Percentiles rank a stretch among this genome's conserved stretches.
Evolutionary conservation across 306 rosid species (phyloP).

Genomic region (Cucurbita argyrosperma): DNA sequence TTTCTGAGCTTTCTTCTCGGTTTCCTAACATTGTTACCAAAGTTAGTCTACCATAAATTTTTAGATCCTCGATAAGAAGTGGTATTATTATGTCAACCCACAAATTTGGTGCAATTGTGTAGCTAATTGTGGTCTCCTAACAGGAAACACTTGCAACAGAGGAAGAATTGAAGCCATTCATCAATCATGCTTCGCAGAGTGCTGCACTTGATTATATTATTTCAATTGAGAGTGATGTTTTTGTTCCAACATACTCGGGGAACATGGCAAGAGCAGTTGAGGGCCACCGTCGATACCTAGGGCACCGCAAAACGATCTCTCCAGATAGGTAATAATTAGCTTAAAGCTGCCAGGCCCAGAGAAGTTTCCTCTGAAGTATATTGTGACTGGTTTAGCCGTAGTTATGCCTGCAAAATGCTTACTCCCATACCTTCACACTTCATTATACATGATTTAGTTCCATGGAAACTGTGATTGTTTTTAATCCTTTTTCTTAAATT

Average conservation of each 20-base stretch:
- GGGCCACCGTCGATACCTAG: conserved; percentile 88
- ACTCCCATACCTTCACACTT: not conserved
- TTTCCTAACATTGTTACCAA: conserved; percentile 64
- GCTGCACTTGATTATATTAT: conserved; percentile 88
- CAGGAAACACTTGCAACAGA: conserved; percentile 81
- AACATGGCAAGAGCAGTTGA: conserved; percentile 96
- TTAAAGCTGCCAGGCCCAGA: not conserved
- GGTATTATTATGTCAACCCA: conserved; percentile 13
- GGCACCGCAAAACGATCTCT: conserved; percentile 71
- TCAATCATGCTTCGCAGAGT: conserved; percentile 76
- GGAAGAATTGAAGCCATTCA: conserved; percentile 61
- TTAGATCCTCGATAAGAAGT: not conserved
- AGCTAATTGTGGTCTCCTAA: conserved; percentile 13
- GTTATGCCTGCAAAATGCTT: not conserved
- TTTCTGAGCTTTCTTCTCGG: conserved; percentile 61
- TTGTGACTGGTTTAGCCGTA: not conserved
- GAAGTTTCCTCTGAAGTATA: not conserved
- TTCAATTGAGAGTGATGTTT: conserved; percentile 82
- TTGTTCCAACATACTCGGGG: conserved; percentile 75
- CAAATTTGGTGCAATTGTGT: conserved; percentile 7
- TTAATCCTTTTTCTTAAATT: not conserved
- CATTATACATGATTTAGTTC: not conserved
- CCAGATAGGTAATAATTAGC: conserved; percentile 55
- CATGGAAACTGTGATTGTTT: not conserved
- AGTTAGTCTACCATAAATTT: conserved; percentile 24